Base-by-base conservation (phyloP, 225 moss, liverwort and hornwort species). In the Marchantia paleacea region DNA sequence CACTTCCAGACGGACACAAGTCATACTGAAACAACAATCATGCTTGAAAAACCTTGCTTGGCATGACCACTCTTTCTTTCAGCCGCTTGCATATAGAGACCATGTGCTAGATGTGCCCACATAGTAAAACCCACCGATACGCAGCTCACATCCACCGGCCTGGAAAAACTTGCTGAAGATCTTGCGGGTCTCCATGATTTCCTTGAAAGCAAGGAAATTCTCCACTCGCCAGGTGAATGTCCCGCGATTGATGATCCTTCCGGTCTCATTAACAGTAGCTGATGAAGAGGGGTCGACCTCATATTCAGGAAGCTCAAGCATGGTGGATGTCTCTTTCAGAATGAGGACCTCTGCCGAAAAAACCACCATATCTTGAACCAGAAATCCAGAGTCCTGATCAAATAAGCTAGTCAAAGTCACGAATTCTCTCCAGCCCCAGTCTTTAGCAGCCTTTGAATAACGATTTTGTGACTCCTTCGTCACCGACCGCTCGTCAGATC, bases 81-180 rank as follows among this genome's bases (percentile, higher is more conserved):
- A 73, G 75, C 66, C 54, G 82, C 82, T 77, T 77, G 65, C 69
- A 76, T 79, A 77, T 55, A 82, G 51, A 80, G 82, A 84, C 79
- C 74, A 84, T 57, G 53, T 85, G 55, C 80, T 70, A 82, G 76
- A 77, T 52, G 61, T 81, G 77, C 71, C 65, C 77, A 75, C 76
- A 79, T 80, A 80, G 73, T 62, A 79, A 80, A 81, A 87, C 95
- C 87, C 89, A 99, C 99, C 99, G 85, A 95, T 99, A 83, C 99
- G 94, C 81, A 95, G 96, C 80, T 99, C 99, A 89, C 99, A 99
- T 82, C 95, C 99, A 82, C 95, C 95, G 85, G 95, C 95, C 87
- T 99, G 99, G 82, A 99, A 99, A 80, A 99, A 99, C 84, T 99
- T 99, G 95, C 99, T 99, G 90, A 99, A 99, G 78, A 99, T 99